Evolutionary conservation across 176 grass and related monocot genomes (phyloP).

Genomic region (Puya raimondii): DNA sequence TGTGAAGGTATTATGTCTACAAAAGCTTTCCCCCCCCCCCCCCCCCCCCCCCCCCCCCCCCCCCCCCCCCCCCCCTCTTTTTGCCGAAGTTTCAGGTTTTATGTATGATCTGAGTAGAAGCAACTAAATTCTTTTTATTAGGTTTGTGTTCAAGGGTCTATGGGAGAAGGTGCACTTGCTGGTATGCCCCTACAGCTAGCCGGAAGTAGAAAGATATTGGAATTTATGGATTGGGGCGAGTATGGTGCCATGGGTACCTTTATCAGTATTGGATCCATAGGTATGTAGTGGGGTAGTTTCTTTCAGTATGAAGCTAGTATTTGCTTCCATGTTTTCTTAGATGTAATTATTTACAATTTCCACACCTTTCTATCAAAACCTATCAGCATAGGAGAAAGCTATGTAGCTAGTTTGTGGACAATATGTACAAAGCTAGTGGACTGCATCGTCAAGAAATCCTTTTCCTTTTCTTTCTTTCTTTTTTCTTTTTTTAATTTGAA

Average conservation of each 20-base stretch:
- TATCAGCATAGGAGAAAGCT: too few relatives aligned
- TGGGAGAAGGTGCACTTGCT: slow-evolving; percentile 93
- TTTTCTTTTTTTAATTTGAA: too few relatives aligned
- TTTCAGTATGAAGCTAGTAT: neutral
- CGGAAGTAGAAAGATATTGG: slow-evolving; percentile 87
- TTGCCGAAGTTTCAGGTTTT: neutral
- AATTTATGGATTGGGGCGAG: slow-evolving; percentile 97
- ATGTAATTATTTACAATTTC: too few relatives aligned
- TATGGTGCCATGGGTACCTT: slow-evolving; percentile 73
- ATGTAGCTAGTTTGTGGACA: too few relatives aligned
- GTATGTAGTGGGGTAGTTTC: slow-evolving; percentile 22
- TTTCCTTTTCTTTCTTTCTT: too few relatives aligned
- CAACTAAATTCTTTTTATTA: slow-evolving; percentile 24
- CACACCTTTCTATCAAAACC: too few relatives aligned
- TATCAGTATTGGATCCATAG: slow-evolving; percentile 84
- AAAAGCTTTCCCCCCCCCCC: neutral
- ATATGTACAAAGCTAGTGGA: too few relatives aligned
- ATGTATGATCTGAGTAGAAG: neutral
- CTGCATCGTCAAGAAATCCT: too few relatives aligned
- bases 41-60: too few relatives aligned
- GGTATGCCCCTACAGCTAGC: slow-evolving; percentile 95
- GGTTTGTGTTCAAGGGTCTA: slow-evolving; percentile 97
- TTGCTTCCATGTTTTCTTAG: neutral
- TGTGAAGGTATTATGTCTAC: slow-evolving; percentile 54
- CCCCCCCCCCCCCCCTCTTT: too few relatives aligned